A percentile compares a stretch with the other conserved stretches of the same genome.
Conservation (phyloP, 2,329 filamentous ascomycete genomes). For the Aspergillus phoenicis region DNA sequence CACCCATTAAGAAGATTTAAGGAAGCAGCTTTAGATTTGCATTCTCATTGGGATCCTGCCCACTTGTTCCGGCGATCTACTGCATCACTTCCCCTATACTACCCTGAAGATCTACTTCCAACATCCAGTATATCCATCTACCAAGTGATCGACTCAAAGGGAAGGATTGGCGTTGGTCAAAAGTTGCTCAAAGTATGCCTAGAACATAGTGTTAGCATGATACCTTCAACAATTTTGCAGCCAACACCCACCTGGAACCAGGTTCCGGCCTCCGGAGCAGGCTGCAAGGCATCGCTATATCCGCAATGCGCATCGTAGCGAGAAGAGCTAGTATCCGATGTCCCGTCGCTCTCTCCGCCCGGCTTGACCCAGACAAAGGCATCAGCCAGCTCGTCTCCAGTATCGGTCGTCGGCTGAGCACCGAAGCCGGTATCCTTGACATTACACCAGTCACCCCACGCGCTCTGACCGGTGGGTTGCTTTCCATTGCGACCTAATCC, state of each 20-base stretch:
- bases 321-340: slow-evolving; percentile 51
- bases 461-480: slow-evolving; percentile 58
- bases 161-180: slow-evolving; percentile 33
- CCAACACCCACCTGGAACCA: slow-evolving; percentile 61
- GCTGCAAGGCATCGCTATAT: slow-evolving; percentile 56
- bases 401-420: slow-evolving; percentile 63
- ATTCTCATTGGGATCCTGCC: too few relatives aligned
- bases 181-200: slow-evolving; percentile 36
- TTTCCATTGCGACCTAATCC: slow-evolving; percentile 60
- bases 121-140: background rate
- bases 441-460: slow-evolving; percentile 71
- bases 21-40: too few relatives aligned
- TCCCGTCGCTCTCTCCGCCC: slow-evolving; percentile 59
- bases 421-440: slow-evolving; percentile 66
- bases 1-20: too few relatives aligned
- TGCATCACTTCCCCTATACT: slow-evolving; percentile 8
- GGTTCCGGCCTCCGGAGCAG: slow-evolving; percentile 68
- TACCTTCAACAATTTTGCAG: slow-evolving; percentile 27
- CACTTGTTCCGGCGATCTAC: background rate
- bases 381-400: slow-evolving; percentile 61
- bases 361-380: slow-evolving; percentile 74
- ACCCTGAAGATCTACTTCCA: background rate
- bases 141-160: background rate
- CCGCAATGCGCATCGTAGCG: slow-evolving; percentile 62
- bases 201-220: background rate